Base-by-base conservation (phyloP, 768 basidiomycete genomes). In the Rhodotorula diobovata region DNA sequence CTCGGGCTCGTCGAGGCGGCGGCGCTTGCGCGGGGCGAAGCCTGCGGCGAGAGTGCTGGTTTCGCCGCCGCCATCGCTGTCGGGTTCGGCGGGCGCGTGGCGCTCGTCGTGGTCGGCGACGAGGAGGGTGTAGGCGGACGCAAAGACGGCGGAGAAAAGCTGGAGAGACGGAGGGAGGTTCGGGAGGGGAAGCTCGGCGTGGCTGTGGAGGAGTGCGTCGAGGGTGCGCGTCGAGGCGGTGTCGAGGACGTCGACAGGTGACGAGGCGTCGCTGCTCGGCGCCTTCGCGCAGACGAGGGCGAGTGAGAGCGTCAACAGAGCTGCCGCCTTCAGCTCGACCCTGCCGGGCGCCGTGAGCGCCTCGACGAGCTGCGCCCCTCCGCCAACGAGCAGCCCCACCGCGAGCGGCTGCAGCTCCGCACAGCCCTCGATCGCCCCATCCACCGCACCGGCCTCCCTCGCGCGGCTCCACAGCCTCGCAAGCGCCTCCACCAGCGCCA, bases 11-110 rank as follows among this genome's bases (percentile, higher is more conserved):
- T 59, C 67, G 3, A 67, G 35, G 0, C 46, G 45, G 10, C 61
- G 61, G 6, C 73, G 67, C 39, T 71, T 75, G 8, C 73, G 54
- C 6, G 57, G 57, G 1, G 28, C 55, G 10, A 57, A 35, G 35
- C 55, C 35, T 35, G 9, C 55, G 55, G 18, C 55, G 37, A 55
- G 54, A 21, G 11, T 23, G 54, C 5, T 21, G 56, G 32, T 43
- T n/a, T 56, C 35, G 54, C 32, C 3, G 8, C 12, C 12, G 8
- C 12, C 12, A 8, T 15, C 20, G 63, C 25, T 8, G 8, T 9
- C 15, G 15, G n/a, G 41, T 30, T 18, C 32, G 32, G 20, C 21
- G 9, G 7, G 1, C 4, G 14, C 45, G 20, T 39, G 32, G 43
- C 54, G 56, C 20, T 28, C 41, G 12, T 64, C 68, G 58, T 64